phyloP scores from a whole-genome alignment of 768 basidiomycete genomes.

The Mycena chlorophos region DNA sequence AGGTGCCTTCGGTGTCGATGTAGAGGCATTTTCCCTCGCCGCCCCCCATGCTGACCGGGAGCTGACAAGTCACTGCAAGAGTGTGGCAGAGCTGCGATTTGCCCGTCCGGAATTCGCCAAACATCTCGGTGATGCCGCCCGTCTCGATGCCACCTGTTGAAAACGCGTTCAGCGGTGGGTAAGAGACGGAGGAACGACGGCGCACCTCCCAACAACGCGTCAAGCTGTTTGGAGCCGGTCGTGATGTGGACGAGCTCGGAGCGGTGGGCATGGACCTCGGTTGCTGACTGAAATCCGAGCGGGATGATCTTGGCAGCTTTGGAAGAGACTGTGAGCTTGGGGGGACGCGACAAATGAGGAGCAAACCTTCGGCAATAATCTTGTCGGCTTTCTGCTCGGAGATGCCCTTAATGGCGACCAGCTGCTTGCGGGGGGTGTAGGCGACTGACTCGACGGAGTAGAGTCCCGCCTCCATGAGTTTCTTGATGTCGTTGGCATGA shows the following conservation, averaged over 20 bases:
- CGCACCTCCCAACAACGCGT: slow-evolving; percentile 89
- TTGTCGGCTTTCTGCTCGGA: slow-evolving; percentile 97
- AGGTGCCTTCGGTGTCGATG: slow-evolving; percentile 99
- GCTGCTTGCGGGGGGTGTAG: slow-evolving; percentile 92
- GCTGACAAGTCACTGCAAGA: slow-evolving; percentile 95
- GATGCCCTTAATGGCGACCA: slow-evolving; percentile 92
- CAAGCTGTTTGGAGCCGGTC: slow-evolving; percentile 93
- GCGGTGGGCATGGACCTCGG: slow-evolving; percentile 92
- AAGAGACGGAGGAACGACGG: slow-evolving; percentile 14
- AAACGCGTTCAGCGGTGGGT: slow-evolving; percentile 8
- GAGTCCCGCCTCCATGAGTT: slow-evolving; percentile 86
- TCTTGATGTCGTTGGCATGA: slow-evolving; percentile 89
- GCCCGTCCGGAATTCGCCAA: slow-evolving; percentile 97
- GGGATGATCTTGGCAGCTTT: slow-evolving; percentile 77
- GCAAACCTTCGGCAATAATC: slow-evolving; percentile 86
- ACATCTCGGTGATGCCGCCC: slow-evolving; percentile 95
- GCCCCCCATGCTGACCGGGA: slow-evolving; percentile 96
- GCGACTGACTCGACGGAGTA: slow-evolving; percentile 95
- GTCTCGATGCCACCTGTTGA: slow-evolving; percentile 96
- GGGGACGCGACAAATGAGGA: slow-evolving; percentile 2
- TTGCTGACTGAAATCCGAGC: slow-evolving; percentile 96
- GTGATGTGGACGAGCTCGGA: slow-evolving; percentile 96
- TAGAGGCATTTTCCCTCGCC: slow-evolving; percentile 99
- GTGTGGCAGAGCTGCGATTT: slow-evolving; percentile 99
- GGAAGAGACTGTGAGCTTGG: neutral